Conservation (phyloP, 2,329 filamentous ascomycete species). For the Diaporthe citrichinensis region DNA sequence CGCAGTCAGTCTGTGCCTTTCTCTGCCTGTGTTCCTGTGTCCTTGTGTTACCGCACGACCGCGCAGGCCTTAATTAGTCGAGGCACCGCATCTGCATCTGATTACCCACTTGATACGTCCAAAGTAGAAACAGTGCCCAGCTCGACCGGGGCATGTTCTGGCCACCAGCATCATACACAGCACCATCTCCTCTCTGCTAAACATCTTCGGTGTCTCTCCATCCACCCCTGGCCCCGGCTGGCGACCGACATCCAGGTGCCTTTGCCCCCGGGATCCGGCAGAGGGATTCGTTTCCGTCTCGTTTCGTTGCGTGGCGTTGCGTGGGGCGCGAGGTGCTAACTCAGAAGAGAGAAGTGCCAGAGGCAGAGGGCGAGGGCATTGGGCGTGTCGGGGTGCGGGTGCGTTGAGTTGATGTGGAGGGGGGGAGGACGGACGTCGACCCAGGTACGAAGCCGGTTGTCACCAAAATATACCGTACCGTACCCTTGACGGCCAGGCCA, state of each 20-base stretch:
- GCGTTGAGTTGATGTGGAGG: constrained; percentile 5
- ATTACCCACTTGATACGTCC: neutral
- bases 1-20: neutral
- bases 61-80: neutral
- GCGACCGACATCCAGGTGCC: constrained; percentile 10
- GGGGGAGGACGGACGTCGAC: neutral
- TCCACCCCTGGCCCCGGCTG: neutral
- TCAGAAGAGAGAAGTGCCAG: constrained; percentile 16
- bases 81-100: neutral
- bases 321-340: constrained; percentile 22
- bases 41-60: neutral
- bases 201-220: neutral
- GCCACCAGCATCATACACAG: neutral
- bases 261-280: constrained; percentile 4
- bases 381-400: neutral
- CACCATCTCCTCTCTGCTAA: neutral
- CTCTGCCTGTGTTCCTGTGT: neutral
- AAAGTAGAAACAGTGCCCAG: neutral
- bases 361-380: neutral
- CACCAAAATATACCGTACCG: neutral
- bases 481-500: constrained; percentile 16
- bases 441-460: neutral
- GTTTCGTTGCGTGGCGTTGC: constrained; percentile 13
- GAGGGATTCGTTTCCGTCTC: constrained; percentile 1
- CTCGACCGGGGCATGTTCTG: neutral